Percentiles rank a stretch among this genome's conserved stretches.
These are phyloP conservation scores for Thecaphora thlaspeos DNA, from an alignment of 1,284 basidiomycete species.

Conservation along the genomic window DNA sequence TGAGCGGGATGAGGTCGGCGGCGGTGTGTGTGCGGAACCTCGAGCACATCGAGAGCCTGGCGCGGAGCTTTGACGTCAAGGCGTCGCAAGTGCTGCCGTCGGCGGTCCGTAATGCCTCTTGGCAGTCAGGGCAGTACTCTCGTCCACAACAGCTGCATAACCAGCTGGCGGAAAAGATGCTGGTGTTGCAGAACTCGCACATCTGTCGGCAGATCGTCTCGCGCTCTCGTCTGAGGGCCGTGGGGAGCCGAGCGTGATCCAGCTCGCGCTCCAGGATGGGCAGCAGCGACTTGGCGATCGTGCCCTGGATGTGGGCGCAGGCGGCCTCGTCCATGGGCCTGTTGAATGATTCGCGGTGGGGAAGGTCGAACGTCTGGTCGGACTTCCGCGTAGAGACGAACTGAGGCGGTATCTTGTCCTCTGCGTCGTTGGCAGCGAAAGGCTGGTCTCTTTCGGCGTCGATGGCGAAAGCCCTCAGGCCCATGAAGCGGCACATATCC, in stretches of 20 bases:
- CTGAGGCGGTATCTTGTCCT: neutral
- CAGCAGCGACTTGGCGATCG: constrained; percentile 18
- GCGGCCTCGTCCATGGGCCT: constrained; percentile 6
- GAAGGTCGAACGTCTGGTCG: constrained; percentile 18
- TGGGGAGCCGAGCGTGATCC: constrained; percentile 14
- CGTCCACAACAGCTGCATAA: constrained; percentile 86
- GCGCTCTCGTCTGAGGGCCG: constrained; percentile 15
- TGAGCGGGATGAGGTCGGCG: constrained; percentile 72
- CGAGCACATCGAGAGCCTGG: constrained; percentile 25
- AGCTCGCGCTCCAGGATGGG: constrained; percentile 20
- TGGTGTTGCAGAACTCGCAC: constrained; percentile 82
- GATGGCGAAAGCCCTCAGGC: constrained; percentile 22
- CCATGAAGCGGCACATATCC: constrained; percentile 30
- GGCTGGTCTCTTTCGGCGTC: constrained; percentile 9
- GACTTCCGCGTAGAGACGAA: constrained; percentile 18
- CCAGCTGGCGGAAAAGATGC: constrained; percentile 83
- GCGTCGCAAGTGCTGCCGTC: constrained; percentile 61
- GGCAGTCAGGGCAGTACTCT: constrained; percentile 83
- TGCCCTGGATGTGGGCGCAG: constrained; percentile 4
- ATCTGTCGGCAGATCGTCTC: constrained; percentile 34
- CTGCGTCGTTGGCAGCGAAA: neutral
- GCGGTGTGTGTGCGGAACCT: constrained; percentile 25
- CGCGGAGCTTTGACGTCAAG: constrained; percentile 14
- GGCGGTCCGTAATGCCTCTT: constrained; percentile 51
- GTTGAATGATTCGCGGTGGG: constrained; percentile 1